These are phyloP conservation scores for Nannochloris sp. DNA, from an alignment of 139 green algal species.

Conservation along the genomic window DNA sequence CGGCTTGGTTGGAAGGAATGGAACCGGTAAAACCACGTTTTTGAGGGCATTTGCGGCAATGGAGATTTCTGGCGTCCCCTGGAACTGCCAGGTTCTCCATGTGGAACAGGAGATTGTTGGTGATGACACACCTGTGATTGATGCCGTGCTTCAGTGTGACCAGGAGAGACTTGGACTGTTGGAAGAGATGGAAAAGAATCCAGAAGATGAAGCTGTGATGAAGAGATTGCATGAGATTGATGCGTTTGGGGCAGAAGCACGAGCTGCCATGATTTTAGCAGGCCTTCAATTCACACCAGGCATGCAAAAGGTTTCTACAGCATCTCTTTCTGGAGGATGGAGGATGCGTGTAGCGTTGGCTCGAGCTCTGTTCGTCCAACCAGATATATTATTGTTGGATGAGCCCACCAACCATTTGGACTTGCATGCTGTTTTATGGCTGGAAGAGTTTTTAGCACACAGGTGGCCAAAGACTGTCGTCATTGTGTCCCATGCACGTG, in stretches of 20 bases:
- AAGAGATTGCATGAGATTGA: constrained; percentile 78
- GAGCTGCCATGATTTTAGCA: constrained; percentile 66
- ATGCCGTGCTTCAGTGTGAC: constrained; percentile 53
- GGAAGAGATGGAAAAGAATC: neutral
- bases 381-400: constrained; percentile 83
- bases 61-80: constrained; percentile 67
- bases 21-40: constrained; percentile 82
- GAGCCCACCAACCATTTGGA: constrained; percentile 80
- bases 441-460: constrained; percentile 40
- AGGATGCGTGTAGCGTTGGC: constrained; percentile 72
- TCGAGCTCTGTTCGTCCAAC: constrained; percentile 67
- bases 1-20: constrained; percentile 71
- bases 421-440: constrained; percentile 73
- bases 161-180: constrained; percentile 64
- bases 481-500: constrained; percentile 72
- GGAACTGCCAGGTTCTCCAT: constrained; percentile 66
- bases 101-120: constrained; percentile 77
- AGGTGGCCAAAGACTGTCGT: constrained; percentile 77
- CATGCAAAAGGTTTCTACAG: constrained; percentile 59
- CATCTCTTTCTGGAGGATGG: constrained; percentile 71
- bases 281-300: constrained; percentile 66
- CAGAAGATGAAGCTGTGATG: constrained; percentile 56
- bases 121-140: constrained; percentile 49
- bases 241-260: constrained; percentile 58
- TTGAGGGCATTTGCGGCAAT: constrained; percentile 62